phyloP scores from a whole-genome alignment of 257 asterid genomes.

The Petrea volubilis region DNA sequence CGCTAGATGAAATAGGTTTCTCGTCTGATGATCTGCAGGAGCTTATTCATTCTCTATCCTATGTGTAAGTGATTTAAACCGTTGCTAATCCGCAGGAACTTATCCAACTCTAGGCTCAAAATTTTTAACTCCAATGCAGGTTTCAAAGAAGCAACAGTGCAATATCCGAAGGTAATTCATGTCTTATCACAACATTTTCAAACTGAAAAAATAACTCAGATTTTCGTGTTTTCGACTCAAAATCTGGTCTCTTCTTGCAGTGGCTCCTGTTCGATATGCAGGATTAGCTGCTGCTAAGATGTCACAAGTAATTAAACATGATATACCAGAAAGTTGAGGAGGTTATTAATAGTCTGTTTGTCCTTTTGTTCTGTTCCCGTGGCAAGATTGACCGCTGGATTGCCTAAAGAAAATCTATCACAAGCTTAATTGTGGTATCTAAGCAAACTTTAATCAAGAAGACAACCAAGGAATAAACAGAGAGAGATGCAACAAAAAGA shows the following conservation, averaged over 20 bases:
- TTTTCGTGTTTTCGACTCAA: not conserved
- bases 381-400: constrained; percentile 20
- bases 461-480: not conserved
- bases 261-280: constrained; percentile 54
- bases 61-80: constrained; percentile 31
- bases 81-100: not conserved
- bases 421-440: not conserved
- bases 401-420: constrained; percentile 5
- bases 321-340: not conserved
- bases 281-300: constrained; percentile 46
- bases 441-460: not conserved
- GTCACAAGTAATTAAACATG: constrained; percentile 23
- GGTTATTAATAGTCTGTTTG: not conserved
- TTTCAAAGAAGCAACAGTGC: constrained; percentile 51
- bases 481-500: not conserved
- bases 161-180: constrained; percentile 48
- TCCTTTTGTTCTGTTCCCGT: constrained; percentile 20
- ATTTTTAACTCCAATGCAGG: constrained; percentile 23
- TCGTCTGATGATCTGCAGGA: constrained; percentile 50
- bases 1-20: constrained; percentile 50
- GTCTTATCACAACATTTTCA: not conserved
- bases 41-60: constrained; percentile 42
- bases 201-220: not conserved
- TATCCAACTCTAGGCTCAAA: not conserved
- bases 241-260: constrained; percentile 24